These are phyloP conservation scores for Bipolaris zeicola DNA, from an alignment of 2,329 filamentous ascomycete genomes.

Conservation along the genomic window DNA sequence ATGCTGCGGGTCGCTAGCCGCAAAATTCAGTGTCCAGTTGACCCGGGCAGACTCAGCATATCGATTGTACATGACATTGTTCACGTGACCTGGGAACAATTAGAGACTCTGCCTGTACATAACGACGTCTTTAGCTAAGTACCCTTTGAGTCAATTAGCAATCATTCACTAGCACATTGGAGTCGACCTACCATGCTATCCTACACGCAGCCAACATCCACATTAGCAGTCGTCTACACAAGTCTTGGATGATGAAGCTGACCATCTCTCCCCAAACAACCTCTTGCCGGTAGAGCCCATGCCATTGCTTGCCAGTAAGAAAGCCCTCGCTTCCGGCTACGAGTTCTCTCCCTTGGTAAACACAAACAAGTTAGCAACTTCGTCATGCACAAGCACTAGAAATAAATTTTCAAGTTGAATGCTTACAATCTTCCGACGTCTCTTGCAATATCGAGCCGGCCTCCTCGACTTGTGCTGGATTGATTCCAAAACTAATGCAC, in stretches of 20 bases:
- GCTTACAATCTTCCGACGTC: slow-evolving; percentile 65
- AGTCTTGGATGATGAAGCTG: slow-evolving; percentile 13
- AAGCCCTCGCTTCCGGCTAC: slow-evolving; percentile 77
- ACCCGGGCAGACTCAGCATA: slow-evolving; percentile 83
- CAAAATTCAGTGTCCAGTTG: slow-evolving; percentile 77
- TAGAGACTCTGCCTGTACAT: slow-evolving; percentile 5
- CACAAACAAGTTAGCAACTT: background rate
- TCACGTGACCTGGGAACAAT: slow-evolving; percentile 70
- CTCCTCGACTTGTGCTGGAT: slow-evolving; percentile 60
- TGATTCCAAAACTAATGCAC: slow-evolving; percentile 76
- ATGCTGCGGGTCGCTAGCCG: slow-evolving; percentile 65
- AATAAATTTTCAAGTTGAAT: too few species aligned
- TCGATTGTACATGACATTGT: slow-evolving; percentile 82
- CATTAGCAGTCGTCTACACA: slow-evolving; percentile 29
- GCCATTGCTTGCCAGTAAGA: slow-evolving; percentile 66
- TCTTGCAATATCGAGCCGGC: slow-evolving; percentile 65
- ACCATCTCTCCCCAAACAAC: slow-evolving; percentile 90
- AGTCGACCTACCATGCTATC: slow-evolving; percentile 60
- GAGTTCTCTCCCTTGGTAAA: slow-evolving; percentile 60
- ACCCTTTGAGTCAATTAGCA: slow-evolving; percentile 17
- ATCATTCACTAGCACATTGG: background rate
- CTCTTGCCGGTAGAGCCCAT: slow-evolving; percentile 67
- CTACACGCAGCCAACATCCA: slow-evolving; percentile 34
- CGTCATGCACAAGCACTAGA: too few species aligned
- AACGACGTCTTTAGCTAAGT: slow-evolving; percentile 7